Evolutionary conservation across 23 red algal species (phyloP).

Genomic region (Gracilaria domingensis): DNA sequence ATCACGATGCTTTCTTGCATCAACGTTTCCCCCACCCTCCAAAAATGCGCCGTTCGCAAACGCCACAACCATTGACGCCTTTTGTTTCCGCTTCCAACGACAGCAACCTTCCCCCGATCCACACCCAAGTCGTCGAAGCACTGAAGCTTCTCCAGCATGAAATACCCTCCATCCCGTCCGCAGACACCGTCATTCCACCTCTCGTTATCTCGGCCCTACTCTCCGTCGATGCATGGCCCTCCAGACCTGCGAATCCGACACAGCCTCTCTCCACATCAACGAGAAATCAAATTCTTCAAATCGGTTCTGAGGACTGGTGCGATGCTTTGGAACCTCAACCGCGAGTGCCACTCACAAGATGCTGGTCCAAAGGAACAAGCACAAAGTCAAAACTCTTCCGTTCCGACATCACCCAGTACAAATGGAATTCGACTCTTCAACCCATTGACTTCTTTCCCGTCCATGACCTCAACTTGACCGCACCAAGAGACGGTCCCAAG

Average conservation of each 20-base stretch:
- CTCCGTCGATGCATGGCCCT: conserved; percentile 13
- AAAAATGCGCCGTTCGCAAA: no score
- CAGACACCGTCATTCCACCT: neutral
- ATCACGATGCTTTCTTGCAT: no score
- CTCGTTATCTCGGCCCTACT: conserved; percentile 22
- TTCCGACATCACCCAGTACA: neutral
- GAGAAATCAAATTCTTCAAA: neutral
- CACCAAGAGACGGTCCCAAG: conserved; percentile 6
- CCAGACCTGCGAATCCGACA: no score
- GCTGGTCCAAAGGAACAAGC: neutral
- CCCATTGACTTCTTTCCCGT: neutral
- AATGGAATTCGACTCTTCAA: neutral
- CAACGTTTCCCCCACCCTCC: no score
- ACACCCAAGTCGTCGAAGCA: neutral
- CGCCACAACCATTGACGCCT: no score
- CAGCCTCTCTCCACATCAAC: neutral
- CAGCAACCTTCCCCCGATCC: neutral
- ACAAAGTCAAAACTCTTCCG: no score
- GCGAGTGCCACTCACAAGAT: neutral
- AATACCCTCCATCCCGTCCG: conserved; percentile 1
- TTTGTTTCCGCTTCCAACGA: no score
- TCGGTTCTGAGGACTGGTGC: neutral
- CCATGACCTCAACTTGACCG: conserved; percentile 9
- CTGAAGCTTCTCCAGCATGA: neutral
- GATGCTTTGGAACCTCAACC: neutral